Percentiles rank a stretch among this genome's conserved stretches.
phyloP scores from a whole-genome alignment of 2,329 filamentous ascomycete genomes.

The Fusarium keratoplasticum region DNA sequence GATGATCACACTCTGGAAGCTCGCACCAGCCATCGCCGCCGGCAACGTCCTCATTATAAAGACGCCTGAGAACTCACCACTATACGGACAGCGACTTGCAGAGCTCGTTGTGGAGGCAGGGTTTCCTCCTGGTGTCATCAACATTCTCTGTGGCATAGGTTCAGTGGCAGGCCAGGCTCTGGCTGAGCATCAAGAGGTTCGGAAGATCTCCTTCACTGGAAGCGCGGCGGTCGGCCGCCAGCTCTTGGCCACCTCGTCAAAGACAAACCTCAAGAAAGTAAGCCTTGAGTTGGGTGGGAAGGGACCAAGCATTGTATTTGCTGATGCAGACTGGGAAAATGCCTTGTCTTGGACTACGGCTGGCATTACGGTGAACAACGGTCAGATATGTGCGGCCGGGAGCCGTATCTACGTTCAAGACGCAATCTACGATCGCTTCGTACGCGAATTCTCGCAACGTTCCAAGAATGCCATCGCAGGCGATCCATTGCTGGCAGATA shows the following conservation, averaged over 20 bases:
- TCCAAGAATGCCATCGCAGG: slow-evolving; percentile 30
- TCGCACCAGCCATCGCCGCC: slow-evolving; percentile 73
- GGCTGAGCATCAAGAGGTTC: slow-evolving; percentile 71
- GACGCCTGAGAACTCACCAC: slow-evolving; percentile 71
- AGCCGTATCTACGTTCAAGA: slow-evolving; percentile 70
- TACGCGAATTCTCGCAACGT: slow-evolving; percentile 10
- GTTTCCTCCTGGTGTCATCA: slow-evolving; percentile 55
- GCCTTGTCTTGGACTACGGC: slow-evolving; percentile 62
- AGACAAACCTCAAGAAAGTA: slow-evolving; percentile 81
- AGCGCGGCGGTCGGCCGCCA: slow-evolving; percentile 72
- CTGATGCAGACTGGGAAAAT: slow-evolving; percentile 70
- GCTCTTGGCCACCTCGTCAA: slow-evolving; percentile 80
- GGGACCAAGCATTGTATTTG: slow-evolving; percentile 68
- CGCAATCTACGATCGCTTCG: slow-evolving; percentile 57
- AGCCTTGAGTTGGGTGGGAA: slow-evolving; percentile 81
- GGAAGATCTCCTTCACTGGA: slow-evolving; percentile 82
- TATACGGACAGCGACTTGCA: slow-evolving; percentile 71
- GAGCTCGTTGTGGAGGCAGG: slow-evolving; percentile 76
- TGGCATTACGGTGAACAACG: slow-evolving; percentile 64
- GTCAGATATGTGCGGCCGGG: slow-evolving; percentile 70
- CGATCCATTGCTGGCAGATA: slow-evolving; percentile 48
- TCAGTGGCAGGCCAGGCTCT: slow-evolving; percentile 74
- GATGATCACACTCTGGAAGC: slow-evolving; percentile 57
- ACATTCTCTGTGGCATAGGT: slow-evolving; percentile 77
- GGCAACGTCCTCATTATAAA: slow-evolving; percentile 73